These are phyloP conservation scores for Aspergillus awamori DNA, from an alignment of 2,329 filamentous ascomycete species.

Conservation along the genomic window DNA sequence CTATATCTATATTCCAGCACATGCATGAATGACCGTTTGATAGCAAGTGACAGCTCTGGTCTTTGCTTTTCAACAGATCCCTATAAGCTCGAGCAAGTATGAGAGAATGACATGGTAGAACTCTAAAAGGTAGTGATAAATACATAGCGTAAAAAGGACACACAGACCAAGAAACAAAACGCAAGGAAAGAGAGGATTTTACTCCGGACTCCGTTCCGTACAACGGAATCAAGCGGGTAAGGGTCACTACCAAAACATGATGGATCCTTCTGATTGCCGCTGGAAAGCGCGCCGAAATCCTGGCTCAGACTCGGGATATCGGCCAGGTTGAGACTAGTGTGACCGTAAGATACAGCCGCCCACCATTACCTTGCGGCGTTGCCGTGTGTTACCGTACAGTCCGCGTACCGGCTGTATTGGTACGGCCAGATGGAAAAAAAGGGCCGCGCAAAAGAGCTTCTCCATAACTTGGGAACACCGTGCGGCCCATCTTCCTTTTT, in stretches of 20 bases:
- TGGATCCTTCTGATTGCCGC: slow-evolving; percentile 10
- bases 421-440: slow-evolving; percentile 40
- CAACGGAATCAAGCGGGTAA: slow-evolving; percentile 23
- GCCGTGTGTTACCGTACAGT: slow-evolving; percentile 24
- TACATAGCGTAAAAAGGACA: background rate
- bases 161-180: background rate
- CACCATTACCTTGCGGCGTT: slow-evolving; percentile 17
- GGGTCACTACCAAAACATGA: slow-evolving; percentile 7
- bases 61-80: background rate
- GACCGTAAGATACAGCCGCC: slow-evolving; percentile 29
- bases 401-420: slow-evolving; percentile 36
- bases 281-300: slow-evolving; percentile 7
- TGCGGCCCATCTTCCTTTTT: slow-evolving; percentile 28
- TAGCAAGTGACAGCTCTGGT: background rate
- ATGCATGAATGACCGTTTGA: background rate
- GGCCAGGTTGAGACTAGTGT: slow-evolving; percentile 28
- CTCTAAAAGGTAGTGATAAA: background rate
- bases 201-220: slow-evolving; percentile 18
- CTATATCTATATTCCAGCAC: background rate
- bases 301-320: slow-evolving; percentile 26
- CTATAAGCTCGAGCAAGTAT: background rate
- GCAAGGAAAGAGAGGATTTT: background rate
- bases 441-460: slow-evolving; percentile 37
- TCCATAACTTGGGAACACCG: slow-evolving; percentile 21
- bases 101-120: background rate